Conservation (phyloP, 2,329 filamentous ascomycete genomes). For the Phaeoacremonium minimum region DNA sequence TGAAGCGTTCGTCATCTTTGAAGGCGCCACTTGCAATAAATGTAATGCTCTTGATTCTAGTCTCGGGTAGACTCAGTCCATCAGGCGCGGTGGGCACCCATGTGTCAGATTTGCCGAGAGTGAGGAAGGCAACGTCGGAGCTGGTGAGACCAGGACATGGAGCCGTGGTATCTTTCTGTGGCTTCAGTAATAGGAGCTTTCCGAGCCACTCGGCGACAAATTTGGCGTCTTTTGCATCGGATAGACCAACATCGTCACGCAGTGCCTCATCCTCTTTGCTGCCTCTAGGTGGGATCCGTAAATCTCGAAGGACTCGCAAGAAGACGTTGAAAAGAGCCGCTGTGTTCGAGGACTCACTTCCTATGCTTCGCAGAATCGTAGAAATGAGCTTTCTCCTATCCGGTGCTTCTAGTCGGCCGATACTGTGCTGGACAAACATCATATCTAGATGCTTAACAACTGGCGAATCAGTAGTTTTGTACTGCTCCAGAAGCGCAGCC, state of each 20-base stretch:
- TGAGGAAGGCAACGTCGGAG: conserved; percentile 66
- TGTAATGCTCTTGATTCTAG: conserved; percentile 63
- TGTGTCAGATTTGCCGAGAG: conserved; percentile 61
- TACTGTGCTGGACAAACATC: conserved; percentile 81
- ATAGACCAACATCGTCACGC: conserved; percentile 61
- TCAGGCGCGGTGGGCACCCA: conserved; percentile 59
- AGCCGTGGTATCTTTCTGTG: conserved; percentile 15
- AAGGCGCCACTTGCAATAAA: conserved; percentile 86
- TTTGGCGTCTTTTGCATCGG: conserved; percentile 61
- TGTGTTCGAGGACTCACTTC: conserved; percentile 44
- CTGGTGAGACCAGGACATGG: conserved; percentile 53
- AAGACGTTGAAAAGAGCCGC: conserved; percentile 77
- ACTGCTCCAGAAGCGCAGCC: conserved; percentile 78
- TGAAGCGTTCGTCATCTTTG: conserved; percentile 73
- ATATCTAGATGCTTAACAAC: conserved; percentile 87
- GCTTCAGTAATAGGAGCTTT: conserved; percentile 61
- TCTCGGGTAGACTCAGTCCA: conserved; percentile 63
- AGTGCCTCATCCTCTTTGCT: conserved; percentile 73
- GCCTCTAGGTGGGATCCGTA: conserved; percentile 70
- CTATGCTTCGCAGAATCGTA: conserved; percentile 62
- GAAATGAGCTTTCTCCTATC: conserved; percentile 73
- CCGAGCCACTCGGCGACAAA: conserved; percentile 74
- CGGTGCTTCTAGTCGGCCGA: conserved; percentile 41
- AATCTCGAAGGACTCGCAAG: conserved; percentile 67
- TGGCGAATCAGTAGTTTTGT: conserved; percentile 70